Conservation (phyloP, 257 asterid species). For the Jaltomata sinuosa region DNA sequence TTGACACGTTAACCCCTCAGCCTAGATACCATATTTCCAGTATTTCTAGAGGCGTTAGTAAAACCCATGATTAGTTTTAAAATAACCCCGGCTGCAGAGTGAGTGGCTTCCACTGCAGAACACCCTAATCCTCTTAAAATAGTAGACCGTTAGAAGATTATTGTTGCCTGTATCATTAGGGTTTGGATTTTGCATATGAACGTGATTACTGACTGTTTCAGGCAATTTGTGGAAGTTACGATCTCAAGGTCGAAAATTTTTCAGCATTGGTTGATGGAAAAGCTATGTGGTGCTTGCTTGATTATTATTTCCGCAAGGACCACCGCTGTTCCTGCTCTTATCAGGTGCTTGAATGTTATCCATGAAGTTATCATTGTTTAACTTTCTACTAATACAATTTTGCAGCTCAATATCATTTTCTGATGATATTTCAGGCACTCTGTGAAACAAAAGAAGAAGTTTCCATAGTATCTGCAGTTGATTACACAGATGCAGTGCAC, state of each 20-base stretch:
- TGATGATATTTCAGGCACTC: slow-evolving; percentile 36
- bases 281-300: slow-evolving; percentile 99
- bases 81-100: background rate
- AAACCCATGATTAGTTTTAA: background rate
- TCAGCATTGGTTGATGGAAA: slow-evolving; percentile 85
- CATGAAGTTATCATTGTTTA: background rate
- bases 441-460: slow-evolving; percentile 44
- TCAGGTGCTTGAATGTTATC: slow-evolving; percentile 35
- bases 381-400: background rate
- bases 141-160: background rate
- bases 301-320: slow-evolving; percentile 84
- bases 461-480: slow-evolving; percentile 78
- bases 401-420: slow-evolving; percentile 1
- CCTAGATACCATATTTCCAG: background rate
- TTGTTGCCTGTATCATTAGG: background rate
- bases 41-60: background rate
- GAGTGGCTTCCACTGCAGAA: background rate
- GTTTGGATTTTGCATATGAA: background rate
- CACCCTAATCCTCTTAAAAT: background rate
- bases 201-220: slow-evolving; percentile 16
- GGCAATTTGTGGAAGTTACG: slow-evolving; percentile 78
- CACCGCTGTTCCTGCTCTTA: slow-evolving; percentile 49
- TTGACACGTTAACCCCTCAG: background rate
- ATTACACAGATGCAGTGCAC: slow-evolving; percentile 95
- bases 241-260: slow-evolving; percentile 57